phyloP scores from a whole-genome alignment of 106 monocot genomes.

The Amphibolis antarctica region DNA sequence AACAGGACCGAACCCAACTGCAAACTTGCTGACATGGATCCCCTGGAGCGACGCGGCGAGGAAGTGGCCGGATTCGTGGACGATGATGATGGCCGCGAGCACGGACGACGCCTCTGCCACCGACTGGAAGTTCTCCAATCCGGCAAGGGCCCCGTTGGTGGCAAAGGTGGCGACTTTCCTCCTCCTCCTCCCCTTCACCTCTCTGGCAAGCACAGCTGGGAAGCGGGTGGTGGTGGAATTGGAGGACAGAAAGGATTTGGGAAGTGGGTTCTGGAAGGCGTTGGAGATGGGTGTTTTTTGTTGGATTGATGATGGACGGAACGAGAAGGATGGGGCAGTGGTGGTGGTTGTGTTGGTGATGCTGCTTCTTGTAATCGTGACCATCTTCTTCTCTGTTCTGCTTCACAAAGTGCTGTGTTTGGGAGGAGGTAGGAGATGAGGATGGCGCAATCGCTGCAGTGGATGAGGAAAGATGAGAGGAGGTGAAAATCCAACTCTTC shows the following conservation, averaged over 20 bases:
- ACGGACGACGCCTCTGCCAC: conserved; percentile 68
- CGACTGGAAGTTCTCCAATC: conserved; percentile 30
- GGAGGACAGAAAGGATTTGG: conserved; percentile 4
- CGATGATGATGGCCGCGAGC: conserved; percentile 74
- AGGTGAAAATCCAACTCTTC: neutral
- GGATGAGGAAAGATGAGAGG: neutral
- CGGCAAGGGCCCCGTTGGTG: neutral
- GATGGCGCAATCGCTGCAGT: neutral
- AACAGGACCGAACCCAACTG: conserved; percentile 90
- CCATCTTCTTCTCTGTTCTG: neutral
- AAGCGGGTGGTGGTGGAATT: neutral
- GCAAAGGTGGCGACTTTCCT: neutral
- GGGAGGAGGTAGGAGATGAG: neutral
- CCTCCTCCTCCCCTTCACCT: neutral
- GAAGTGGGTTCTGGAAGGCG: neutral
- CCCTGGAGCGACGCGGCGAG: conserved; percentile 64
- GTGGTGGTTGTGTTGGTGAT: neutral
- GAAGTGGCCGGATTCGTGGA: conserved; percentile 95
- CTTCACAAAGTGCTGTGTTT: neutral
- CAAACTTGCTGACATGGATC: conserved; percentile 77
- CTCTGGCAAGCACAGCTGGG: neutral
- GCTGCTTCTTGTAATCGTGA: neutral
- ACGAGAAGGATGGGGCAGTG: neutral
- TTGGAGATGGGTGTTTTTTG: neutral
- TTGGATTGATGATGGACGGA: neutral